Evolutionary conservation across 2,329 filamentous ascomycete species (phyloP), one percentile per base, ranked within the genome.

Genomic region (Trichoderma simmonsii): DNA sequence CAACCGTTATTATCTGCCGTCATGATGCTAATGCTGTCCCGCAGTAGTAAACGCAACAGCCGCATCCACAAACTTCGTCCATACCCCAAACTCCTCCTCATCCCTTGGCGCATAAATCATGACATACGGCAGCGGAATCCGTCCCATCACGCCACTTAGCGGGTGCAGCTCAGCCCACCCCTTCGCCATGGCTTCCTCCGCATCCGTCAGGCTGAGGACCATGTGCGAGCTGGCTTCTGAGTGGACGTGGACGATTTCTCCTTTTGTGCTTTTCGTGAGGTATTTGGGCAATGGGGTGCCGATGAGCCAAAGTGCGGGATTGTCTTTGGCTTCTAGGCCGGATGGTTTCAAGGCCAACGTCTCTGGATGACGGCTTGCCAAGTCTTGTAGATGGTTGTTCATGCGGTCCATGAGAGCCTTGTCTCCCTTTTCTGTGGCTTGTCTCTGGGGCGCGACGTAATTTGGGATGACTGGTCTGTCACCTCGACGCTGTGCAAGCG

Each of bases 121-220:
- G 34, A 84, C 76, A 68, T 82, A 85, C 4, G 62, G 48, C 65
- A 72, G 26, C n/a, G 71, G 71, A 57, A 69, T n/a, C 21, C 15
- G 36, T 5, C 48, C 59, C 65, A 72, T 54, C 39, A 70, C 65
- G 39, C 71, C 65, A 48, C 71, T 54, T 2, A 85, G 75, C 63
- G 73, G 74, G 63, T 84, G 83, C 4, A 83, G 75, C 76, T 83
- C 80, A 21, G 78, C 83, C 83, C 83, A 85, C 0, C 82, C 82
- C 56, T 74, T 77, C 5, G 70, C 75, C 60, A 83, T 79, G 3
- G 78, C 78, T 56, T 75, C 74, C 61, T 78, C 78, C 2, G 82
- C 82, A 67, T 85, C 83, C 1, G 74, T 76, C 6, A 82, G 77
- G 69, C 80, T 81, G 34, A 85, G 75, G 4, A 78, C 77, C 21